A percentile compares a stretch with the other conserved stretches of the same genome.
These are phyloP conservation scores for Colletotrichum destructivum DNA, from an alignment of 2,329 filamentous ascomycete species.

Conservation along the genomic window DNA sequence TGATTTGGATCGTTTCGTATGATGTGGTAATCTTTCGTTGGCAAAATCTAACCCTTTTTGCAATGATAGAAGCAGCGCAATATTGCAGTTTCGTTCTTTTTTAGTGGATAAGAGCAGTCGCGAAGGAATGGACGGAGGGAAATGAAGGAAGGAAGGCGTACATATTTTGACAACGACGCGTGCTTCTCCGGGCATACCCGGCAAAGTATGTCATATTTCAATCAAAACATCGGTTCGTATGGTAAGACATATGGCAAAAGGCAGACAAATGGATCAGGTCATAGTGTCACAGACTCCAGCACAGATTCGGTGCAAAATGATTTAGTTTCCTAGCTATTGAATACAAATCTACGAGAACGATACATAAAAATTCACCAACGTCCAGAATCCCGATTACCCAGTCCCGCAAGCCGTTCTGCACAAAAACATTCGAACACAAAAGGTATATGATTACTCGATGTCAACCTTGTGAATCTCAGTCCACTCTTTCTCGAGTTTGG, in stretches of 20 bases:
- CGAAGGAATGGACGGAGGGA: too few species aligned
- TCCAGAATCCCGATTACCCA: background rate
- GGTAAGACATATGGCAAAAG: background rate
- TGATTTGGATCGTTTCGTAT: too few species aligned
- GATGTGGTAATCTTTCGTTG: too few species aligned
- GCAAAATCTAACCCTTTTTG: too few species aligned
- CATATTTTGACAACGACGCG: background rate
- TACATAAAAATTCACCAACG: background rate
- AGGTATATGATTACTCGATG: constrained; percentile 59
- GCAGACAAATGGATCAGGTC: background rate
- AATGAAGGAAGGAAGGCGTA: too few species aligned
- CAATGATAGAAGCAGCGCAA: too few species aligned
- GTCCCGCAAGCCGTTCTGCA: background rate
- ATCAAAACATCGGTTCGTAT: background rate
- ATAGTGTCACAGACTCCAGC: background rate
- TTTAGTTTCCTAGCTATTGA: background rate
- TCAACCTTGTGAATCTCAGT: constrained; percentile 75
- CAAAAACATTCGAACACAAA: background rate
- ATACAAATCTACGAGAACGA: background rate
- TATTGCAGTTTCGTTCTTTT: too few species aligned
- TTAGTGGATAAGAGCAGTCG: too few species aligned
- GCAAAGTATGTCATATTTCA: background rate
- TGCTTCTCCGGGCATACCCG: too few species aligned
- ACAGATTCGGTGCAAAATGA: background rate
- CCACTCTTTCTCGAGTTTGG: constrained; percentile 78